phyloP scores from a whole-genome alignment of 2,329 filamentous ascomycete species.

The Diplodia mutila region DNA sequence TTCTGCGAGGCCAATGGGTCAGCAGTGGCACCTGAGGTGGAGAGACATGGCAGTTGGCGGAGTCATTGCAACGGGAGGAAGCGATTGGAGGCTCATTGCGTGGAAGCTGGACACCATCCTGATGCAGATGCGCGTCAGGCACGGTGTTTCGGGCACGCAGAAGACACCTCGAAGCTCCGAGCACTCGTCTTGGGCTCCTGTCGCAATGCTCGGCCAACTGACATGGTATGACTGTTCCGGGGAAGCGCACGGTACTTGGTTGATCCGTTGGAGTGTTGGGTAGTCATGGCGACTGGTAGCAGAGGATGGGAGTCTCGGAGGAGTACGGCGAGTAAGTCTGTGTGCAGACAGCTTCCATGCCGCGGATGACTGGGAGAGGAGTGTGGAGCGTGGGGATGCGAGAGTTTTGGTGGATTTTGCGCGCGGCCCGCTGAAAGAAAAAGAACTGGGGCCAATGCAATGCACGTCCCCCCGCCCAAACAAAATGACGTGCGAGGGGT shows the following conservation, averaged over 20 bases:
- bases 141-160: background rate
- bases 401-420: slow-evolving; percentile 5
- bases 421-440: slow-evolving; percentile 1
- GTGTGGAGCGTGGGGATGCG: slow-evolving; percentile 11
- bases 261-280: slow-evolving; percentile 15
- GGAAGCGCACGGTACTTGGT: slow-evolving; percentile 22
- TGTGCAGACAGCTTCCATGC: slow-evolving; percentile 21
- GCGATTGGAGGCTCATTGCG: background rate
- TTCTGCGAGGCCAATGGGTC: slow-evolving; percentile 5
- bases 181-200: background rate
- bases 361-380: slow-evolving; percentile 1
- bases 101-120: background rate
- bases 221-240: background rate
- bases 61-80: background rate
- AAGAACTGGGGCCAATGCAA: slow-evolving; percentile 7
- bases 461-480: slow-evolving; percentile 21
- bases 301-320: slow-evolving; percentile 25
- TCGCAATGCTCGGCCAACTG: background rate
- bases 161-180: background rate
- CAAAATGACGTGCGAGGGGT: slow-evolving; percentile 23
- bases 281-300: slow-evolving; percentile 27
- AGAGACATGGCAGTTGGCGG: background rate
- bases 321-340: slow-evolving; percentile 26
- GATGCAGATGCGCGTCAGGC: background rate
- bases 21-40: background rate